Percentiles rank a stretch among this genome's conserved stretches.
Conservation (phyloP, 345 rosid genomes). For the Theobroma cacao region DNA sequence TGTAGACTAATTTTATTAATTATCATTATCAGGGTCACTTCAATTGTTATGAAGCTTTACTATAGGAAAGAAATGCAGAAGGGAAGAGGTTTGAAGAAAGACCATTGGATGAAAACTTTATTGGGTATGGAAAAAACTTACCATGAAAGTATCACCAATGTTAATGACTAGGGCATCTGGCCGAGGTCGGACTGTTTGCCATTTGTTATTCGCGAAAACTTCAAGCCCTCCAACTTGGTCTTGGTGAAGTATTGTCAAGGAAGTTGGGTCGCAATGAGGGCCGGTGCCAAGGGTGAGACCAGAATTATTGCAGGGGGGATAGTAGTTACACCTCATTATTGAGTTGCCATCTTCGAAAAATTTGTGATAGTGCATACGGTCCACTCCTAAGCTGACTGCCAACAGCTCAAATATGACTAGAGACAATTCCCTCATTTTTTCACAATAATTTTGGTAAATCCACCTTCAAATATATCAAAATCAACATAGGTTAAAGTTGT, state of each 20-base stretch:
- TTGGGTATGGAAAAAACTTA: slow-evolving; percentile 13
- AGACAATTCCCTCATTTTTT: slow-evolving; percentile 44
- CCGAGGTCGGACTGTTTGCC: slow-evolving; percentile 63
- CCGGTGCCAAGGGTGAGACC: slow-evolving; percentile 78
- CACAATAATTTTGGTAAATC: slow-evolving; percentile 51
- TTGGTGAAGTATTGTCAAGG: slow-evolving; percentile 83
- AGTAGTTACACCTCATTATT: slow-evolving; percentile 62
- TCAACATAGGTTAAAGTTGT: not conserved
- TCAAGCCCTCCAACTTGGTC: slow-evolving; percentile 79
- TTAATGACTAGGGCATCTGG: slow-evolving; percentile 63
- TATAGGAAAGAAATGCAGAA: not conserved
- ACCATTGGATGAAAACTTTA: not conserved
- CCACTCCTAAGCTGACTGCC: slow-evolving; percentile 50
- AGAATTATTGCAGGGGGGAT: slow-evolving; percentile 61
- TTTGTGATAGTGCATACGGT: slow-evolving; percentile 27
- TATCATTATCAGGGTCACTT: not conserved
- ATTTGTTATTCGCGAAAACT: slow-evolving; percentile 53
- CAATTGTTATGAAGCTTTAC: not conserved
- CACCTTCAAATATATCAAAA: slow-evolving; percentile 31
- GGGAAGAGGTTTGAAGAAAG: not conserved
- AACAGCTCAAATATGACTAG: slow-evolving; percentile 42
- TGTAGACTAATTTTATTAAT: too few species aligned
- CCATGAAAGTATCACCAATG: slow-evolving; percentile 84
- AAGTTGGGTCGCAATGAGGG: slow-evolving; percentile 81
- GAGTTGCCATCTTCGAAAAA: slow-evolving; percentile 58